phyloP scores from a whole-genome alignment of 176 grass and related monocot species.

The Oryza longistaminata region DNA sequence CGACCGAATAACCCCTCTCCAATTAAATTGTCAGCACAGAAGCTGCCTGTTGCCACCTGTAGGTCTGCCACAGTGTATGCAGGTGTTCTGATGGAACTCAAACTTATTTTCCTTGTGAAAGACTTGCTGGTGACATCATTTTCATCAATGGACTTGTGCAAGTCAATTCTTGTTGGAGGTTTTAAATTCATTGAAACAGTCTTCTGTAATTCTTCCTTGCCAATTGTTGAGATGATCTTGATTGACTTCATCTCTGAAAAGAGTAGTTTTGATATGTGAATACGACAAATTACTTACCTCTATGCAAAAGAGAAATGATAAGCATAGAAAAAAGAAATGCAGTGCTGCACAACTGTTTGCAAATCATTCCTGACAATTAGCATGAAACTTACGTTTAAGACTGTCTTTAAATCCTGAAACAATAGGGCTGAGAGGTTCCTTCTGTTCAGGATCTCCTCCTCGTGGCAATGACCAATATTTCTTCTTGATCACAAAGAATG shows the following conservation, averaged over 20 bases:
- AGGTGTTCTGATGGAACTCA: slow-evolving; percentile 63
- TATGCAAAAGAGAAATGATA: slow-evolving; percentile 7
- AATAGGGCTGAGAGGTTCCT: slow-evolving; percentile 70
- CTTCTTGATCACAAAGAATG: slow-evolving; percentile 69
- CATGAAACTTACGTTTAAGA: slow-evolving; percentile 39
- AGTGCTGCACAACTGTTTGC: neutral
- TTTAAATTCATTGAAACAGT: slow-evolving; percentile 81
- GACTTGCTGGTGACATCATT: slow-evolving; percentile 60
- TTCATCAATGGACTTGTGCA: slow-evolving; percentile 75
- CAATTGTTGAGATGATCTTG: slow-evolving; percentile 55
- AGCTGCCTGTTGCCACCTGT: slow-evolving; percentile 87
- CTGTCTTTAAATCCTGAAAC: slow-evolving; percentile 45
- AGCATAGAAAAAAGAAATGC: neutral
- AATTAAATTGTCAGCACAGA: slow-evolving; percentile 78
- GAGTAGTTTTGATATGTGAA: slow-evolving; percentile 2
- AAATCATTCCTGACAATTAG: slow-evolving; percentile 5
- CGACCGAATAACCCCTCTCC: slow-evolving; percentile 78
- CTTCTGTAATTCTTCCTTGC: slow-evolving; percentile 49
- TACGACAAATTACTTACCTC: neutral
- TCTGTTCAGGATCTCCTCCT: slow-evolving; percentile 51
- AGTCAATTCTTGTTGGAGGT: slow-evolving; percentile 80
- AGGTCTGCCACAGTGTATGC: slow-evolving; percentile 89
- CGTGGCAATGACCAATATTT: slow-evolving; percentile 47
- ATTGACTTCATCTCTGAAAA: slow-evolving; percentile 73
- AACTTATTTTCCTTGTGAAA: slow-evolving; percentile 58